Conservation (phyloP, 2,329 filamentous ascomycete genomes). For the Penicillium sp. region DNA sequence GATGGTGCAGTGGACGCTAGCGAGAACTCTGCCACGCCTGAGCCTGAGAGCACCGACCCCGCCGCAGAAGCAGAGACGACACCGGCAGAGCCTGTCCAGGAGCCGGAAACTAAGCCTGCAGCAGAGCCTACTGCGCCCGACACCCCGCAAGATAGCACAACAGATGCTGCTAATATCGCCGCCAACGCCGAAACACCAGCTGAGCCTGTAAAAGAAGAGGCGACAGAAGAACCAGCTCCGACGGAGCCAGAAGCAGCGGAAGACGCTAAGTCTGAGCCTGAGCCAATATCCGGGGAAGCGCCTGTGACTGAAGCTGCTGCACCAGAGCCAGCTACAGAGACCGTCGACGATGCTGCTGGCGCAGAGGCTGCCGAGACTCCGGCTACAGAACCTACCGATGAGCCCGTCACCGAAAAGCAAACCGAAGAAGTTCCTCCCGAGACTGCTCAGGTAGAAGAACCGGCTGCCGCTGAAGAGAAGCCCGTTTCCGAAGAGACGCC, state of each 20-base stretch:
- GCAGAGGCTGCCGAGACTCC: neutral
- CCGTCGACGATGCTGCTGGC: neutral
- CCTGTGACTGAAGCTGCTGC: conserved; percentile 3
- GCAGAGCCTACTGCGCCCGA: conserved; percentile 8
- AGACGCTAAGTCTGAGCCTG: neutral
- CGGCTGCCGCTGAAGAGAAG: conserved; percentile 7
- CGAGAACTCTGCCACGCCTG: neutral
- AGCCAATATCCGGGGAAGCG: neutral
- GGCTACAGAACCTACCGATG: neutral
- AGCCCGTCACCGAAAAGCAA: conserved; percentile 12
- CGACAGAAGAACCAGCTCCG: neutral
- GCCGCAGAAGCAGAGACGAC: conserved; percentile 10
- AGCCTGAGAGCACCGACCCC: neutral
- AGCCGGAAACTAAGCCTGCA: neutral
- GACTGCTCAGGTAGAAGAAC: conserved; percentile 2
- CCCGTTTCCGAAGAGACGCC: conserved; percentile 8
- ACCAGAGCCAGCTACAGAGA: conserved; percentile 9
- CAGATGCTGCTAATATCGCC: neutral
- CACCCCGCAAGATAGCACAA: neutral
- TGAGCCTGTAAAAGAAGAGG: neutral
- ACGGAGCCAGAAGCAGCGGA: conserved; percentile 2
- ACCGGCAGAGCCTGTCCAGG: conserved; percentile 12
- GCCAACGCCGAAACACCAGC: neutral
- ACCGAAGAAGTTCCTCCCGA: conserved; percentile 18
- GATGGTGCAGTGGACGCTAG: neutral